Base-by-base conservation (phyloP, 169 alveolate species). In the Sarcocystis neurona region DNA sequence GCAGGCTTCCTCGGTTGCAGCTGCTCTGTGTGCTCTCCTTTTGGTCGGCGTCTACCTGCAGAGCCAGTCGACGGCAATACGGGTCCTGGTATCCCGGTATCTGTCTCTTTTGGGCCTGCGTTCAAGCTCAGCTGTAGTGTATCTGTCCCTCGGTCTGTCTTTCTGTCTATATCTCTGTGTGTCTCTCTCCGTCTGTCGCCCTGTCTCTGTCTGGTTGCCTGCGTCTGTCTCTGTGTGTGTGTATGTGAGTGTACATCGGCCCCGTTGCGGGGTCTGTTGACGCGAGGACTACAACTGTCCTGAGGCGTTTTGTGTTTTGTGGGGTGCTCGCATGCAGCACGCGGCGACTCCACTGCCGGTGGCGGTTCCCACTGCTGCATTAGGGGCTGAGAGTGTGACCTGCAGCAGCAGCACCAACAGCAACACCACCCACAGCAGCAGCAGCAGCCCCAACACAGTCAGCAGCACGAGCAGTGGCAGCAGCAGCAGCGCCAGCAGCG, bases 401-500 rank as follows among this genome's bases (percentile, higher is more conserved):
- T 12, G 20, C 27, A 53, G 63, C 63, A 63, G 75, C 15, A 12
- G 75, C 15, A 37, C 32, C 75, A 63, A 48, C 79, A 70, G 68
- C 46, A 50, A n/a, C 70, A 46, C 72, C 66, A 78, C 47, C 70
- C 15, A 46, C 70, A 78, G 85, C 85, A 78, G 85, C 85, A 78
- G 85, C 0, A n/a, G n/a, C 66, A 4, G 70, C 74, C 30, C 39
- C 70, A 79, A 74, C 47, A 46, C 70, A 3, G 1, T 63, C 85
- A 78, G 44, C 85, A 15, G 70, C 60, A 46, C 46, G 47, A 78
- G 5, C 0, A n/a, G 37, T 46, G 30, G 75, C 15, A 63, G 32
- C 85, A 75, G 84, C 84, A 75, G 60, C 68, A 79, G 72, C 86
- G 50, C 74, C 68, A 79, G 68, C 86, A 47, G 86, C 74, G 50